A percentile compares a stretch with the other conserved stretches of the same genome.
phyloP scores from a whole-genome alignment of 345 rosid genomes.

The Populus ilicifolia region DNA sequence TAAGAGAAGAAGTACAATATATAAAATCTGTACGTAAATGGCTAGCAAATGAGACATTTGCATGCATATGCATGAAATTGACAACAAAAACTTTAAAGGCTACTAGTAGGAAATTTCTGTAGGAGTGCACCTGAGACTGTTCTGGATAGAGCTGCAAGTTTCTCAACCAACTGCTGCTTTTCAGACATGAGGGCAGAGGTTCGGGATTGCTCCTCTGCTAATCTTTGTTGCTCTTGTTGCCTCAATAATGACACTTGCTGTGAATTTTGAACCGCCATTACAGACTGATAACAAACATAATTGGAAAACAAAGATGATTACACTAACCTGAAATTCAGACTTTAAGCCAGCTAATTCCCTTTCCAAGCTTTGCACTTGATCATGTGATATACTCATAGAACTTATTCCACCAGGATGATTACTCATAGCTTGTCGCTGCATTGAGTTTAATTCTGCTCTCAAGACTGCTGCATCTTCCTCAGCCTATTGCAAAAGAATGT shows the following conservation, averaged over 20 bases:
- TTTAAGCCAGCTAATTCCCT: slow-evolving; percentile 64
- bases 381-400: slow-evolving; percentile 40
- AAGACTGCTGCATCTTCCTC: slow-evolving; percentile 98
- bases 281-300: slow-evolving; percentile 14
- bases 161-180: slow-evolving; percentile 74
- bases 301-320: slow-evolving; percentile 1
- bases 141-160: slow-evolving; percentile 43
- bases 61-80: background rate
- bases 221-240: slow-evolving; percentile 55
- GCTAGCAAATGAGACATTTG: background rate
- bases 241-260: slow-evolving; percentile 65
- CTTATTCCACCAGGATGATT: slow-evolving; percentile 46
- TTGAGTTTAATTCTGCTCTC: slow-evolving; percentile 84
- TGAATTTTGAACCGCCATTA: slow-evolving; percentile 27
- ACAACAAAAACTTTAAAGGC: background rate
- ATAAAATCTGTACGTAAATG: background rate
- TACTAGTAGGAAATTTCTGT: background rate
- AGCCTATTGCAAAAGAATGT: slow-evolving; percentile 47
- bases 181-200: slow-evolving; percentile 58
- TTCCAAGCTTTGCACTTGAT: slow-evolving; percentile 63
- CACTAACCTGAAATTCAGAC: slow-evolving; percentile 61
- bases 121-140: slow-evolving; percentile 44
- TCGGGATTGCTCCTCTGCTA: slow-evolving; percentile 60
- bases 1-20: background rate
- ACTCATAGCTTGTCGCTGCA: slow-evolving; percentile 67